These are phyloP conservation scores for Quercus ilex DNA, from an alignment of 306 rosid genomes.

Conservation along the genomic window DNA sequence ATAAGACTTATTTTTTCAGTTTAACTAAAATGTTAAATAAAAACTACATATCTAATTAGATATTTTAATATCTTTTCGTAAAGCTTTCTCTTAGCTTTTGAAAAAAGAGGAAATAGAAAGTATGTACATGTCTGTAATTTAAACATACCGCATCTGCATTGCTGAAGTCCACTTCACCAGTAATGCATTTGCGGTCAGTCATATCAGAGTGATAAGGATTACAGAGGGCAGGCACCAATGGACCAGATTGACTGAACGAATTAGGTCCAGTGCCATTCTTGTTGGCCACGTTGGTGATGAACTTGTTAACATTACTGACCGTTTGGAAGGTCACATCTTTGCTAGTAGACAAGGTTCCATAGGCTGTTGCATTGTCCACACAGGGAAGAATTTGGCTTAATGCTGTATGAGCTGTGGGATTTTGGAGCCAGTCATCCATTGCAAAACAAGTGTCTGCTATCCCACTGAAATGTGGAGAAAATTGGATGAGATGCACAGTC, in stretches of 20 bases:
- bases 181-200: not conserved
- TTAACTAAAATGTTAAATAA: not conserved
- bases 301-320: not conserved
- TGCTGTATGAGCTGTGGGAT: conserved; percentile 24
- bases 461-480: not conserved
- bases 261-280: not conserved
- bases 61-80: not conserved
- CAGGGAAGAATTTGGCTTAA: conserved; percentile 21
- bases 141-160: not conserved
- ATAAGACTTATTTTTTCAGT: no score
- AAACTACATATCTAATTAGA: not conserved
- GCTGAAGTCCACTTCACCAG: not conserved
- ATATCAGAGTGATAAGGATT: not conserved
- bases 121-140: not conserved
- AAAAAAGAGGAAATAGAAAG: not conserved
- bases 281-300: not conserved
- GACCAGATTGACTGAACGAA: not conserved
- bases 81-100: not conserved
- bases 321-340: conserved; percentile 13
- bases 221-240: not conserved
- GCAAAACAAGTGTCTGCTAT: not conserved
- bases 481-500: not conserved
- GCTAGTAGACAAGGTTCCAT: not conserved
- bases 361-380: conserved; percentile 27
- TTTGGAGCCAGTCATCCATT: not conserved